Percentiles rank a stretch among this genome's conserved stretches.
These are phyloP conservation scores for Hanseniaspora osmophila DNA, from an alignment of 805 yeast species.

Conservation along the genomic window DNA sequence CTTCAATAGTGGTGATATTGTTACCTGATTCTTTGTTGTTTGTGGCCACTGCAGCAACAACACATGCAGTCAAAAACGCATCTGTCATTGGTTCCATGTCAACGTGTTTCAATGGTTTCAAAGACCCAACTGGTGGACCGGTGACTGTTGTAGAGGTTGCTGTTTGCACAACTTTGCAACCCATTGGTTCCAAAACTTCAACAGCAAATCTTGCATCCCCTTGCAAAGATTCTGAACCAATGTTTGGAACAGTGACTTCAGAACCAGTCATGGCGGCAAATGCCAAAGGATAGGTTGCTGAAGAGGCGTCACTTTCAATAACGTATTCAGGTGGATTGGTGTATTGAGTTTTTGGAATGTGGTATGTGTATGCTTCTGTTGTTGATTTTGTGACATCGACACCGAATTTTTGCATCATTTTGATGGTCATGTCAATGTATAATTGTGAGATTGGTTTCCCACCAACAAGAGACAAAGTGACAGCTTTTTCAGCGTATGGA, in stretches of 20 bases:
- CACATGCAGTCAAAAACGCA: conserved; percentile 92
- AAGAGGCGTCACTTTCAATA: conserved; percentile 92
- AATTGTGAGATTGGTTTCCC: conserved; percentile 94
- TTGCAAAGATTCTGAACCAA: conserved; percentile 81
- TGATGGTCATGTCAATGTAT: conserved; percentile 93
- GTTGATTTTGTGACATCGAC: conserved; percentile 54
- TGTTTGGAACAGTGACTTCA: conserved; percentile 83
- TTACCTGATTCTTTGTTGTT: conserved; percentile 25
- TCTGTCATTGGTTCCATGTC: conserved; percentile 99
- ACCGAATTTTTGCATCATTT: conserved; percentile 89
- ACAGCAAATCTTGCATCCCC: conserved; percentile 96
- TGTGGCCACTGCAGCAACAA: conserved; percentile 86
- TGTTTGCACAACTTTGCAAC: conserved; percentile 76
- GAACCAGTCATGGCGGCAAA: conserved; percentile 94
- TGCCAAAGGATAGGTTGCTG: conserved; percentile 95
- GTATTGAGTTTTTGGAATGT: conserved; percentile 76
- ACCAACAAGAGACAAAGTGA: conserved; percentile 77
- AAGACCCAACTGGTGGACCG: conserved; percentile 63
- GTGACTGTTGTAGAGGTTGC: conserved; percentile 79
- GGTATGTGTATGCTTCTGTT: conserved; percentile 71
- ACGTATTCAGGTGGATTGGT: conserved; percentile 72
- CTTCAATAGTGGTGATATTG: conserved; percentile 63
- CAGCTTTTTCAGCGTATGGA: conserved; percentile 83
- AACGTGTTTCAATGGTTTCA: conserved; percentile 57
- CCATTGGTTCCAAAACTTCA: conserved; percentile 90